A percentile compares a stretch with the other conserved stretches of the same genome.
Conservation (phyloP, 2,329 filamentous ascomycete genomes). For the Fusarium fracticaudum region DNA sequence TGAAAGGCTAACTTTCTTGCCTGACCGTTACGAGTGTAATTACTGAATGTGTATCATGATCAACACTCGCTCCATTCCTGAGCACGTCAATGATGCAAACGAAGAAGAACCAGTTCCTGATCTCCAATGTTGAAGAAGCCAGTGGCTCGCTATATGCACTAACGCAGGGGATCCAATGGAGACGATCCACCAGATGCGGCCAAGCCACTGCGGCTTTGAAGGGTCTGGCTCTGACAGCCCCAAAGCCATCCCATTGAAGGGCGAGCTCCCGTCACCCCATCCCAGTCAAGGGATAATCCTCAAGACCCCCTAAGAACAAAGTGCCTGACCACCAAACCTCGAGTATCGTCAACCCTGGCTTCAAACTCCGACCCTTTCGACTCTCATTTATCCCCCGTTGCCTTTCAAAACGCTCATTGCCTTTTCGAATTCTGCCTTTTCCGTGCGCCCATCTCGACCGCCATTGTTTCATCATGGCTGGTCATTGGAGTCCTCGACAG, state of each 20-base stretch:
- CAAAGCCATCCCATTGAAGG: neutral
- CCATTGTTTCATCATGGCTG: conserved; percentile 33
- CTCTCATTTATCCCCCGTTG: conserved; percentile 13
- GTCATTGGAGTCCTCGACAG: conserved; percentile 42
- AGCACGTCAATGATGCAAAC: neutral
- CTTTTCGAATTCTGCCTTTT: neutral
- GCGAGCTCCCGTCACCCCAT: conserved; percentile 27
- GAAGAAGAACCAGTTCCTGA: neutral
- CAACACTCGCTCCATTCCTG: neutral
- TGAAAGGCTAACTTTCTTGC: neutral
- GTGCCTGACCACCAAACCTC: neutral
- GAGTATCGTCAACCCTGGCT: conserved; percentile 33
- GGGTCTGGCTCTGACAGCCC: conserved; percentile 13
- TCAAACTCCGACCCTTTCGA: conserved; percentile 3
- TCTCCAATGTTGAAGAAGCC: conserved; percentile 16
- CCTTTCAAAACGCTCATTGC: neutral
- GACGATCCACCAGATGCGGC: conserved; percentile 20
- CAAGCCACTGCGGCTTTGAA: conserved; percentile 36
- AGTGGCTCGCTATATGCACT: conserved; percentile 9
- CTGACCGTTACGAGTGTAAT: neutral
- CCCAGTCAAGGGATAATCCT: conserved; percentile 30
- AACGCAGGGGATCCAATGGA: conserved; percentile 7
- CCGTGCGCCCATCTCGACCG: conserved; percentile 1
- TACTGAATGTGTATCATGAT: neutral
- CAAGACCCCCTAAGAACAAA: conserved; percentile 29